Evolutionary conservation across 2,329 filamentous ascomycete species (phyloP).

Genomic region (Periglandula ipomoeae): DNA sequence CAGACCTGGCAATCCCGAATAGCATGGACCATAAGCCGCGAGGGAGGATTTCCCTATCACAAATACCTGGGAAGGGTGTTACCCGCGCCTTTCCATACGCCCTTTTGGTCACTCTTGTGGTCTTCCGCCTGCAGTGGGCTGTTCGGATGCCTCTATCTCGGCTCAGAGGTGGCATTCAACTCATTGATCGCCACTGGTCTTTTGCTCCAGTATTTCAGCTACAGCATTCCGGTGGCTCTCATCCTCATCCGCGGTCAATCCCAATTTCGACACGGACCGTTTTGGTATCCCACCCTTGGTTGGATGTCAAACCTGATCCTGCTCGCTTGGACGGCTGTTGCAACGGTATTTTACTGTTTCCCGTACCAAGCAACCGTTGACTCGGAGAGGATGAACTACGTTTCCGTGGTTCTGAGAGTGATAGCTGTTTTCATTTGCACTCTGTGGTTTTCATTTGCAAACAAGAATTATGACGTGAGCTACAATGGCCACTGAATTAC

Average conservation of each 20-base stretch:
- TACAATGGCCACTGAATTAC: slow-evolving; percentile 7
- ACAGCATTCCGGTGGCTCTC: slow-evolving; percentile 17
- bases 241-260: slow-evolving; percentile 15
- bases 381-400: slow-evolving; percentile 17
- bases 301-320: slow-evolving; percentile 16
- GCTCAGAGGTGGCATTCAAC: slow-evolving; percentile 18
- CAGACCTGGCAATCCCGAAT: slow-evolving; percentile 21
- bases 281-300: slow-evolving; percentile 18
- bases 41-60: slow-evolving; percentile 17
- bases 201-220: slow-evolving; percentile 19
- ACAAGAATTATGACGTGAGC: slow-evolving; percentile 16
- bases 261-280: slow-evolving; percentile 17
- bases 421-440: slow-evolving; percentile 9
- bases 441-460: slow-evolving; percentile 16
- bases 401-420: slow-evolving; percentile 14
- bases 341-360: slow-evolving; percentile 19
- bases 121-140: slow-evolving; percentile 16
- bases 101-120: slow-evolving; percentile 16
- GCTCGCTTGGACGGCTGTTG: slow-evolving; percentile 15
- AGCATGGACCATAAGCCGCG: slow-evolving; percentile 19
- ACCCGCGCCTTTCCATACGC: slow-evolving; percentile 15
- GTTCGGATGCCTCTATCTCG: slow-evolving; percentile 20
- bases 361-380: slow-evolving; percentile 15
- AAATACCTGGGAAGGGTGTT: slow-evolving; percentile 15
- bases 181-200: slow-evolving; percentile 17